Base-by-base conservation (phyloP, 768 basidiomycete species). In the Glaciozyma martinii region DNA sequence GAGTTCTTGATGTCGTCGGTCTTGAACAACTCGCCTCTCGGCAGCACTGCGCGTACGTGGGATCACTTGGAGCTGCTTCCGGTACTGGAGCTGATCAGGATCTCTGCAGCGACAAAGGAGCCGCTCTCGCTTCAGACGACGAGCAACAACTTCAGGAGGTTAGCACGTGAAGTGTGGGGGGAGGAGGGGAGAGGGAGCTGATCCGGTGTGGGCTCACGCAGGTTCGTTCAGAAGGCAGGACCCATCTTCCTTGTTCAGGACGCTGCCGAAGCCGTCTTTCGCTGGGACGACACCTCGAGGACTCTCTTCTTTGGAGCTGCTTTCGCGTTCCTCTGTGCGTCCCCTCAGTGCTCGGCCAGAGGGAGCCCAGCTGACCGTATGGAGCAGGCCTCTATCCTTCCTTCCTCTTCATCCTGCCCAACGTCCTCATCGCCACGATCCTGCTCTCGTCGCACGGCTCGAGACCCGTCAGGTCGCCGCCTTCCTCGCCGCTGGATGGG, bases 211-310 rank as follows among this genome's bases (percentile, higher is more conserved):
- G 19, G 3, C 3, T 8, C 32, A 15, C 37, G 33, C 66, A 67
- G 70, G 2, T 74, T 74, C 59, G 73, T 74, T 1, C 67, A 69
- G 15, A 74, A 74, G 63, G 53, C 66, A 16, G 73, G 73, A 6
- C 71, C 70, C 13, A 64, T 74, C 44, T 74, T 72, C 44, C 59
- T 60, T 21, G 71, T 68, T n/a, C 67, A 71, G 30, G 71, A 72
- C 46, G 63, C 66, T 5, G 60, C 69, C 33, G 73, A 74, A 56
- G 60, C 61, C 8, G 66, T 74, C 1, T 37, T 74, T 9, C 30
- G 62, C 23, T 74, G 73, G 73, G 67, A 72, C 19, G 64, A 72
- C 40, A 64, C 67, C 10, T 27, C 66, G 21, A 71, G 71, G 53
- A 74, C 73, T 15, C n/a, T 66, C 42, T 71, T 72, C 55, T 72